Evolutionary conservation across 1,139 yeast genomes (phyloP).

Genomic region (Entelexis paramagnoliae): DNA sequence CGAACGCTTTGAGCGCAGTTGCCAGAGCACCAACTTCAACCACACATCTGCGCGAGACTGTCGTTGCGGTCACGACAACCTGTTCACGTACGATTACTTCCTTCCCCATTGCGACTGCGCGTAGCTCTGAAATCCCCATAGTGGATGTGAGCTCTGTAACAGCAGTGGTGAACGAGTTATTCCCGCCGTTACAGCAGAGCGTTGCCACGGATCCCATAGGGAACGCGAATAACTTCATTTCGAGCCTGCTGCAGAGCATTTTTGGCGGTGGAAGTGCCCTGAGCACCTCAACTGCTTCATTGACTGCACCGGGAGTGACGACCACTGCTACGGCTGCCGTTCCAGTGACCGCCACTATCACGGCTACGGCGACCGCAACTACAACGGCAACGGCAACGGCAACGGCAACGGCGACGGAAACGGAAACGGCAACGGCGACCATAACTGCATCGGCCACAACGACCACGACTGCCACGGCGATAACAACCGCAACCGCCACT

Average conservation of each 20-base stretch:
- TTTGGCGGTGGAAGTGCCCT: neutral
- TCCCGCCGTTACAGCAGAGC: too few species aligned
- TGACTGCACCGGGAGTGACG: neutral
- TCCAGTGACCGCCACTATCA: neutral
- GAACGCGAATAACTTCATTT: neutral
- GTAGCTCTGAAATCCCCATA: neutral
- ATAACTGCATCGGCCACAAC: too few species aligned
- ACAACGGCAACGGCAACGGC: neutral
- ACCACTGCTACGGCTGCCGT: neutral
- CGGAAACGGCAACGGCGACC: too few species aligned
- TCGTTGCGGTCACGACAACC: neutral
- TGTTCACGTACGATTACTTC: neutral
- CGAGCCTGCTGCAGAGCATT: neutral
- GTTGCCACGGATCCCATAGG: neutral
- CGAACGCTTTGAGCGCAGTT: neutral
- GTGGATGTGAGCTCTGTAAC: too few species aligned
- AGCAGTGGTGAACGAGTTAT: too few species aligned
- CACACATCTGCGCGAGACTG: neutral
- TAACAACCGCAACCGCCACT: neutral
- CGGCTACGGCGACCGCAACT: neutral
- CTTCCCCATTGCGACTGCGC: neutral
- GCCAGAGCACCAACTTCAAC: neutral
- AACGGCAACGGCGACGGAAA: too few species aligned
- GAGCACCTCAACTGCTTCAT: neutral
- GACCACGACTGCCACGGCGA: too few species aligned